These are phyloP conservation scores for Pleurozium schreberi DNA, from an alignment of 225 moss, liverwort and hornwort genomes.

Conservation along the genomic window DNA sequence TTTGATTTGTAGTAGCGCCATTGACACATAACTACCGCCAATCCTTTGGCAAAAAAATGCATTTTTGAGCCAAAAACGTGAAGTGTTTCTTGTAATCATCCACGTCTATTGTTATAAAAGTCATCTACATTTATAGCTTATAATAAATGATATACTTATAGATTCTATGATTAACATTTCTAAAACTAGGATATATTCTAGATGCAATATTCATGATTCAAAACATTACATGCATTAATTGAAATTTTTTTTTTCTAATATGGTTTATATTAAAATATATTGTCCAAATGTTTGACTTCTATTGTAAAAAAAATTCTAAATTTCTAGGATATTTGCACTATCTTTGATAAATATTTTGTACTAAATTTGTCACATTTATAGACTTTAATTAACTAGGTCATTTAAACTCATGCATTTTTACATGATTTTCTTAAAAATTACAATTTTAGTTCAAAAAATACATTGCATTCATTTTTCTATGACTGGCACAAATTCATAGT, in stretches of 20 bases:
- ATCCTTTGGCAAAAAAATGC: no score
- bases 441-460: no score
- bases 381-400: no score
- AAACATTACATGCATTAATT: no score
- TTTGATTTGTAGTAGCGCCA: no score
- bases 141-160: neutral
- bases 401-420: neutral
- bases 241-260: neutral
- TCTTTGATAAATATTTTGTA: no score
- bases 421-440: no score
- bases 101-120: neutral
- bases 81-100: no score
- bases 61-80: no score
- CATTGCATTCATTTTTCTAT: neutral
- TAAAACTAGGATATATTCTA: neutral
- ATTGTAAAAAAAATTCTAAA: no score
- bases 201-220: neutral
- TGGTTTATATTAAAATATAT: no score
- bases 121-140: neutral
- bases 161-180: rapidly evolving
- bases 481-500: neutral
- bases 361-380: neutral
- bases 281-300: neutral
- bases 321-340: neutral
- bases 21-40: no score